These are phyloP conservation scores for Ailanthus altissimus DNA, from an alignment of 345 rosid genomes.

Conservation along the genomic window DNA sequence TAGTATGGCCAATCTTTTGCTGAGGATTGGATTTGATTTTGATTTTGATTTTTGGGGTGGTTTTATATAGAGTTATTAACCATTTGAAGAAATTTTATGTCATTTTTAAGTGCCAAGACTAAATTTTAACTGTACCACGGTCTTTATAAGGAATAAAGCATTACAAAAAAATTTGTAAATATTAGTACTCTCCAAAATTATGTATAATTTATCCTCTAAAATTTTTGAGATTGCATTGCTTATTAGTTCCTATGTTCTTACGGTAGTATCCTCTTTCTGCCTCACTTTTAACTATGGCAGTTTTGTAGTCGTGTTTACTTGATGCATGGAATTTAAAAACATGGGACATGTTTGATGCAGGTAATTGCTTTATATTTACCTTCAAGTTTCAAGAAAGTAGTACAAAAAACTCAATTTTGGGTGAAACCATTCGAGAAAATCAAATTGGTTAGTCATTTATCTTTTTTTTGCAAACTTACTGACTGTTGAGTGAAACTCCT, in stretches of 20 bases:
- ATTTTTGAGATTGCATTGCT: neutral
- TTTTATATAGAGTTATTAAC: neutral
- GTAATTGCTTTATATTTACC: constrained; percentile 78
- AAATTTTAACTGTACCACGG: neutral
- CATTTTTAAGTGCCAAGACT: neutral
- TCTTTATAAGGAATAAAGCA: neutral
- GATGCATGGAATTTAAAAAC: constrained; percentile 12
- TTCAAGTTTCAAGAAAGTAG: constrained; percentile 56
- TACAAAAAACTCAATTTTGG: constrained; percentile 23
- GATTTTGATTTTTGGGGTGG: neutral
- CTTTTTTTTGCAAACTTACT: neutral
- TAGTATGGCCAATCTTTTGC: neutral
- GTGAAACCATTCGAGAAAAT: constrained; percentile 31
- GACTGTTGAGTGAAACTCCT: neutral
- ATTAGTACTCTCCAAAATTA: neutral
- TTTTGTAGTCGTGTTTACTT: constrained; percentile 12
- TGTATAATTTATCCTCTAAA: neutral
- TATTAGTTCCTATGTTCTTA: neutral
- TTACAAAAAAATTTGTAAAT: neutral
- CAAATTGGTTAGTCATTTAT: constrained; percentile 39
- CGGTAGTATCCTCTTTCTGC: neutral
- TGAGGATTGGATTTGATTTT: neutral
- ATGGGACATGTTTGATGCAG: constrained; percentile 47
- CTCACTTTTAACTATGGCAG: constrained; percentile 3
- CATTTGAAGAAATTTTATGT: neutral